These are phyloP conservation scores for Puccinia triticina DNA, from an alignment of 1,284 basidiomycete species.

Conservation along the genomic window DNA sequence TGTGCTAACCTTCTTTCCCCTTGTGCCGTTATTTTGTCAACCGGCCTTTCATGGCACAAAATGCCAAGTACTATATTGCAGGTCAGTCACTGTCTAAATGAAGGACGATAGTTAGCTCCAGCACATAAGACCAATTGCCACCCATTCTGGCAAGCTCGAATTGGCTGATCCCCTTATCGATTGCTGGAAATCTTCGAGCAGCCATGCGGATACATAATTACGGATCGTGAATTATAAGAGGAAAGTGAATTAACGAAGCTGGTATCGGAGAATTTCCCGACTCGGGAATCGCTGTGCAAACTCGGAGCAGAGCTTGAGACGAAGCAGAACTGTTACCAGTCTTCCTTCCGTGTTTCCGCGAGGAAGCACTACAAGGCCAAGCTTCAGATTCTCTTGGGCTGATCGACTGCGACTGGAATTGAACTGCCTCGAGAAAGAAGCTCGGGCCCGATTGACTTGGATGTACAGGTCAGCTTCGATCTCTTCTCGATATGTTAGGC, in stretches of 20 bases:
- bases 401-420: background rate
- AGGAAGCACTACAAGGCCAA: background rate
- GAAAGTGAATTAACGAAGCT: too few relatives aligned
- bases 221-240: background rate
- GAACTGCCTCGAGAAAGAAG: background rate
- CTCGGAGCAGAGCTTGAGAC: background rate
- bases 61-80: too few relatives aligned
- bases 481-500: background rate
- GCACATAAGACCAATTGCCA: too few relatives aligned
- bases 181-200: background rate
- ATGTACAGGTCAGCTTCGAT: background rate
- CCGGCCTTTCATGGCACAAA: too few relatives aligned
- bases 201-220: background rate
- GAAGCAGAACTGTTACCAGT: background rate
- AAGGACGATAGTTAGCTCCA: too few relatives aligned
- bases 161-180: background rate
- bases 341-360: slow-evolving; percentile 1
- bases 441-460: slow-evolving; percentile 2
- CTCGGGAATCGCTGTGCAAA: background rate
- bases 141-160: too few relatives aligned
- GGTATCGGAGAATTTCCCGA: background rate
- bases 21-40: too few relatives aligned
- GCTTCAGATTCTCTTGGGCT: background rate
- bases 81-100: too few relatives aligned
- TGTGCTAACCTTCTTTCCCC: too few relatives aligned